phyloP scores from a whole-genome alignment of 495 filamentous ascomycete species.

The Glutinoglossum americanum region DNA sequence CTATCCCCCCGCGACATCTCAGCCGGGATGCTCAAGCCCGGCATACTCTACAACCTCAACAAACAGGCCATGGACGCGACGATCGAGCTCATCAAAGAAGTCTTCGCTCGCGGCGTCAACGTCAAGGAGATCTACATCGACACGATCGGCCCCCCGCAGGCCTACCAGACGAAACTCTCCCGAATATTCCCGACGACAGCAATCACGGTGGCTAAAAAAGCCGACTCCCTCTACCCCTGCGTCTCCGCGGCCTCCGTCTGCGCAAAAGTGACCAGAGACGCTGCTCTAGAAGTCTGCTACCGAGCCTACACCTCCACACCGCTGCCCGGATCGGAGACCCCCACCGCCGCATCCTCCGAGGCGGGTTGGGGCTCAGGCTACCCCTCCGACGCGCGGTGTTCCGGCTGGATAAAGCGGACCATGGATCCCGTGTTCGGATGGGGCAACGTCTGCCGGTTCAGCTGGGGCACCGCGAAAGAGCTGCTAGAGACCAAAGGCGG shows the following conservation, averaged over 20 bases:
- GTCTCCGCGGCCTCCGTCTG: constrained; percentile 86
- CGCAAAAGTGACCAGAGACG: constrained; percentile 88
- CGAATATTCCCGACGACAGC: constrained; percentile 56
- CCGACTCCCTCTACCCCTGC: constrained; percentile 79
- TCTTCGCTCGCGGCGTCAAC: constrained; percentile 54
- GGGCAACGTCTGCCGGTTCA: constrained; percentile 79
- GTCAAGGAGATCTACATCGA: constrained; percentile 84
- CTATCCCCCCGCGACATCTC: constrained; percentile 74
- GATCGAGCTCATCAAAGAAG: constrained; percentile 55
- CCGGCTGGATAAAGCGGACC: constrained; percentile 56
- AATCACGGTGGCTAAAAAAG: constrained; percentile 90
- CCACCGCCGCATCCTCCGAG: constrained; percentile 1
- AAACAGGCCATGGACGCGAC: constrained; percentile 97
- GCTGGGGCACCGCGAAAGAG: constrained; percentile 88
- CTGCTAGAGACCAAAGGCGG: constrained; percentile 40
- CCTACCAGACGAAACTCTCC: constrained; percentile 70
- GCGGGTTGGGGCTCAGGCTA: constrained; percentile 75
- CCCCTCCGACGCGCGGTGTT: constrained; percentile 67
- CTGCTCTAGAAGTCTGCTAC: constrained; percentile 58
- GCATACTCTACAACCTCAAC: constrained; percentile 69
- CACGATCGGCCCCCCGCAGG: constrained; percentile 63
- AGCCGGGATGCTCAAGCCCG: constrained; percentile 54
- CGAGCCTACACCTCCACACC: constrained; percentile 18
- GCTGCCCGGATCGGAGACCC: constrained; percentile 4
- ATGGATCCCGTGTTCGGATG: constrained; percentile 94